Evolutionary conservation across 2,329 filamentous ascomycete genomes (phyloP).

Genomic region (Sarocladium brachiariae): DNA sequence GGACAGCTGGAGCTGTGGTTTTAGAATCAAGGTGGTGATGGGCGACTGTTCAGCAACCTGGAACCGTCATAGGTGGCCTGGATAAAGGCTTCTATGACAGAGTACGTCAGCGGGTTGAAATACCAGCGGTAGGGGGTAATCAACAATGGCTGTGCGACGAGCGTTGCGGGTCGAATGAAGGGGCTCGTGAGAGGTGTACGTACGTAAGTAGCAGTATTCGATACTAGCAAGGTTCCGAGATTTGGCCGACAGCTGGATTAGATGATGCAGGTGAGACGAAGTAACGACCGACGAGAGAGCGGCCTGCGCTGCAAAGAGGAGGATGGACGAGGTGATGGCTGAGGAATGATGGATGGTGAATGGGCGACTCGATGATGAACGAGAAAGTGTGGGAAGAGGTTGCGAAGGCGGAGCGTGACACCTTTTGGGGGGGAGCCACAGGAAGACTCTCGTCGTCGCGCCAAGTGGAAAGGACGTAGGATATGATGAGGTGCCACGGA

Average conservation of each 20-base stretch:
- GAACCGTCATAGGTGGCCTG: not conserved
- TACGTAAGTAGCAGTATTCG: constrained; percentile 4
- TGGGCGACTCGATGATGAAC: constrained; percentile 4
- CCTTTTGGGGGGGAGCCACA: not conserved
- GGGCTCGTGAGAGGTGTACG: constrained; percentile 3
- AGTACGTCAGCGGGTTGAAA: not conserved
- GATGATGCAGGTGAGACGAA: not conserved
- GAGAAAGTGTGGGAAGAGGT: constrained; percentile 1
- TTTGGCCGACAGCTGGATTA: not conserved
- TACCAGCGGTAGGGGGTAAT: not conserved
- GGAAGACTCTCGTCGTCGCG: not conserved
- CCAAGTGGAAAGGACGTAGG: too few relatives aligned
- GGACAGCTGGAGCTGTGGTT: too few relatives aligned
- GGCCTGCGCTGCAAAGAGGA: constrained; percentile 7
- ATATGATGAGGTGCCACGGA: constrained; percentile 11
- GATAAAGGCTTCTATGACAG: not conserved
- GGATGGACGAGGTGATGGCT: constrained; percentile 1
- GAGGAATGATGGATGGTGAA: too few relatives aligned
- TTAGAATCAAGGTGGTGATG: too few relatives aligned
- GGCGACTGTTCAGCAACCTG: not conserved
- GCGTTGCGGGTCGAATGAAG: constrained; percentile 1
- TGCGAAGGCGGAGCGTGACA: constrained; percentile 4
- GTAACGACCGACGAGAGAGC: constrained; percentile 8
- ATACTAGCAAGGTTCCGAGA: constrained; percentile 5
- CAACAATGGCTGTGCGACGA: not conserved